Conservation (phyloP, 2,329 filamentous ascomycete species). For the Hymenoscyphus albidus region DNA sequence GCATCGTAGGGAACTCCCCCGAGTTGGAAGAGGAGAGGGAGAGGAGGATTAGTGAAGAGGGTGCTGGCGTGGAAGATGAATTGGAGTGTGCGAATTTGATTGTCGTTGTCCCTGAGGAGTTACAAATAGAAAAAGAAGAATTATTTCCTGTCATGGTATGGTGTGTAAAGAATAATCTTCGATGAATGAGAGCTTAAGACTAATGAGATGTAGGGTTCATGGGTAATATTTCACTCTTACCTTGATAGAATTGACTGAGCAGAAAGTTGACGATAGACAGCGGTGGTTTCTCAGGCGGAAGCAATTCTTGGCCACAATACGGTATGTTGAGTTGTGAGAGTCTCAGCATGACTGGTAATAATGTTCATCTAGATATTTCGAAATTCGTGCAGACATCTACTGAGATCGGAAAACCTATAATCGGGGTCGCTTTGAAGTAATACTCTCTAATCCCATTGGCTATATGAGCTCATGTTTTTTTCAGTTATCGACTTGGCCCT, state of each 20-base stretch:
- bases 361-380: slow-evolving; percentile 11
- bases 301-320: slow-evolving; percentile 23
- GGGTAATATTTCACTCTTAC: slow-evolving; percentile 13
- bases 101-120: slow-evolving; percentile 33
- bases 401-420: slow-evolving; percentile 18
- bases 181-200: not conserved
- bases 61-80: slow-evolving; percentile 33
- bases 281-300: slow-evolving; percentile 18
- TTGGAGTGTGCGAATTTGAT: slow-evolving; percentile 36
- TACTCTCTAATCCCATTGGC: not conserved
- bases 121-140: slow-evolving; percentile 3
- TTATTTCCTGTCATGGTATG: slow-evolving; percentile 28
- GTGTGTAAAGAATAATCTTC: not conserved
- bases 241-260: not conserved
- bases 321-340: slow-evolving; percentile 8
- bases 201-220: slow-evolving; percentile 19
- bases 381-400: slow-evolving; percentile 15
- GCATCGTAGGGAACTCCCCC: slow-evolving; percentile 17
- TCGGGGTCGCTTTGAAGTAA: slow-evolving; percentile 25
- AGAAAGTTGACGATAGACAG: slow-evolving; percentile 8
- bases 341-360: not conserved
- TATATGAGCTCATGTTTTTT: not conserved
- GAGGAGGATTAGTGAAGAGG: slow-evolving; percentile 7
- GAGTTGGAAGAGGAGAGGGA: slow-evolving; percentile 17
- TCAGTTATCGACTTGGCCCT: slow-evolving; percentile 21